Base-by-base conservation (phyloP, 805 yeast genomes). In the Wickerhamomyces strasburgensis region DNA sequence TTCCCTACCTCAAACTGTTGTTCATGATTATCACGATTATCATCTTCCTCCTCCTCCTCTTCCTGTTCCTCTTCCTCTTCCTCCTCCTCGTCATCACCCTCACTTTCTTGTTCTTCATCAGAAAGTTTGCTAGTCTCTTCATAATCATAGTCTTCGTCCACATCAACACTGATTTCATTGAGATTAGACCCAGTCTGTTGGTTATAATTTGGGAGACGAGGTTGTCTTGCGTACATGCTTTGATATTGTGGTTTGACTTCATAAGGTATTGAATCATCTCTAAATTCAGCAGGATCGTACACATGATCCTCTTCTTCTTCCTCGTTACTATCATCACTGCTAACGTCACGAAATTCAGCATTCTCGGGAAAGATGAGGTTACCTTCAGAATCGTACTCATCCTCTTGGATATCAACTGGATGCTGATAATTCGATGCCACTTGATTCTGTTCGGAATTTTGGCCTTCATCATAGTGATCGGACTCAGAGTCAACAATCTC, bases 231-330 rank as follows among this genome's bases (percentile, higher is more conserved):
- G 24, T 46, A 47, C 31, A 38, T 33, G 15, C 43, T 43, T 21
- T 29, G 25, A 11, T 11, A 14, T 19, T 48, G 52, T 5, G 42
- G 45, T 35, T 39, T 33, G 3, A 38, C 33, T 7, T 39, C 29
- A 17, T 43, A 44, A 5, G 31, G 14, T 2, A 32, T n/a, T 9
- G 30, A 8, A n/a, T 38, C 46, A 14, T 41, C 33, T 5, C 28
- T 31, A 27, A 46, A 47, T 21, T 26, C 30, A 4, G 29, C 21
- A 13, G 48, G 49, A 26, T 42, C 42, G 19, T 47, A 46, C 10
- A 19, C 19, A 17, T 26, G 31, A 5, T 26, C 38, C 19, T 38
- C 44, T 10, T 27, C 38, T 1, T 32, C 33, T 10, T 23, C 44
- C 27, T 31, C 42, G 5, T 29, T 49, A 3, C 35, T 32, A 9